Conservation (phyloP, 345 rosid species). For the Garcia nutans region DNA sequence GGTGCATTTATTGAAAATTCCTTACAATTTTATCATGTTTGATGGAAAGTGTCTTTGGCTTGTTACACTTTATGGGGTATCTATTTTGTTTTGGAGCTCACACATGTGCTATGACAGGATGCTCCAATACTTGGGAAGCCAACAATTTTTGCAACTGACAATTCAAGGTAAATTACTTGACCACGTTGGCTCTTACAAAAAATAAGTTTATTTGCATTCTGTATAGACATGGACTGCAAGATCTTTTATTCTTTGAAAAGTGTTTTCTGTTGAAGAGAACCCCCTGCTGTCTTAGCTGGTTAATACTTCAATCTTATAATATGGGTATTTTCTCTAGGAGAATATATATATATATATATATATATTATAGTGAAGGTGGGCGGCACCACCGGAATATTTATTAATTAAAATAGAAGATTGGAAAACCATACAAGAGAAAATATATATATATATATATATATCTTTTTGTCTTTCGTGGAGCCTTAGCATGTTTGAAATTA, state of each 20-base stretch:
- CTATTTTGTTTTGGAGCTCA: constrained; percentile 5
- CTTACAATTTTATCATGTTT: background rate
- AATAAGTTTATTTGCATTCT: background rate
- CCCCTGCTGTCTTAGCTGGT: background rate
- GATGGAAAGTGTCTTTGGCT: background rate
- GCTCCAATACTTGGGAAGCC: constrained; percentile 91
- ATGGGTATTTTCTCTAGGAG: background rate
- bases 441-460: too few species aligned
- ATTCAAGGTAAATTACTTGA: constrained; percentile 56
- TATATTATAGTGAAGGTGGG: too few species aligned
- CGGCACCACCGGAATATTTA: too few species aligned
- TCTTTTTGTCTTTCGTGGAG: background rate
- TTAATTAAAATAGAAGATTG: too few species aligned
- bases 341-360: background rate
- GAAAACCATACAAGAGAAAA: too few species aligned
- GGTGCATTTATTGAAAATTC: background rate
- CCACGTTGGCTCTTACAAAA: background rate
- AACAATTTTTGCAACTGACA: constrained; percentile 49
- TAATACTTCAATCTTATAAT: background rate
- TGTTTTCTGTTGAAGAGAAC: background rate
- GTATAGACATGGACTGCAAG: background rate
- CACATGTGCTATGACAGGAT: constrained; percentile 52
- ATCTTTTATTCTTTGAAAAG: background rate
- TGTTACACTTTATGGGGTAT: background rate
- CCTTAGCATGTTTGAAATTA: background rate